Conservation (phyloP, 1,284 basidiomycete genomes). For the Volvariella surrecta region DNA sequence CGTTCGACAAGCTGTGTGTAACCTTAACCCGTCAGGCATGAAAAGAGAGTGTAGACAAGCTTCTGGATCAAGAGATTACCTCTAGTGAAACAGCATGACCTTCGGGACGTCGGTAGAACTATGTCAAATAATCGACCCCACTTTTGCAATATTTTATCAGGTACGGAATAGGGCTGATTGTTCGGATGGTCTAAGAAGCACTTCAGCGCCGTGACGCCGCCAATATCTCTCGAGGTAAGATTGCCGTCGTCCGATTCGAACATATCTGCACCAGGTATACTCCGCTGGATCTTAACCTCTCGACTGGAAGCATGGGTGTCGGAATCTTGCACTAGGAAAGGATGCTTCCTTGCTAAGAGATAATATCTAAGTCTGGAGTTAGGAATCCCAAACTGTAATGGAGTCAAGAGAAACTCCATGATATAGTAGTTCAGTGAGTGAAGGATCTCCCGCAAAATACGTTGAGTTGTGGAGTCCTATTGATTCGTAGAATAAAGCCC, state of each 20-base stretch:
- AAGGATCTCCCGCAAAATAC: slow-evolving; percentile 40
- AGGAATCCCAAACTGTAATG: slow-evolving; percentile 68
- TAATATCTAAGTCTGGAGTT: slow-evolving; percentile 76
- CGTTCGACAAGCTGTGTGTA: slow-evolving; percentile 71
- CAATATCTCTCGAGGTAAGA: not conserved
- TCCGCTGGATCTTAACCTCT: slow-evolving; percentile 29
- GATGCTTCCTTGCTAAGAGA: slow-evolving; percentile 50
- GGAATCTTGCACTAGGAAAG: slow-evolving; percentile 24
- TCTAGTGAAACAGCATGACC: slow-evolving; percentile 73
- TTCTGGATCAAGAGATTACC: slow-evolving; percentile 29
- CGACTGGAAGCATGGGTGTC: slow-evolving; percentile 11
- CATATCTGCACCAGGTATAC: slow-evolving; percentile 39
- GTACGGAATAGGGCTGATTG: slow-evolving; percentile 17
- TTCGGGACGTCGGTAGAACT: slow-evolving; percentile 48
- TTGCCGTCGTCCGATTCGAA: slow-evolving; percentile 1
- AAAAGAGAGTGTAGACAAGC: not conserved
- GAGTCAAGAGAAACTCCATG: slow-evolving; percentile 58
- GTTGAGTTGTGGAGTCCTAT: slow-evolving; percentile 56
- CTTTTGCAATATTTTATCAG: slow-evolving; percentile 56
- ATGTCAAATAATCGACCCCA: slow-evolving; percentile 77
- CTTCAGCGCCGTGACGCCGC: not conserved
- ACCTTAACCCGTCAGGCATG: slow-evolving; percentile 28
- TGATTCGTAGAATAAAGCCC: not conserved
- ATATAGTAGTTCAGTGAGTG: slow-evolving; percentile 44
- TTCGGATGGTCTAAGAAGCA: slow-evolving; percentile 23